These are phyloP conservation scores for Penicillium rolfsii DNA, from an alignment of 2,329 filamentous ascomycete genomes.

Conservation along the genomic window DNA sequence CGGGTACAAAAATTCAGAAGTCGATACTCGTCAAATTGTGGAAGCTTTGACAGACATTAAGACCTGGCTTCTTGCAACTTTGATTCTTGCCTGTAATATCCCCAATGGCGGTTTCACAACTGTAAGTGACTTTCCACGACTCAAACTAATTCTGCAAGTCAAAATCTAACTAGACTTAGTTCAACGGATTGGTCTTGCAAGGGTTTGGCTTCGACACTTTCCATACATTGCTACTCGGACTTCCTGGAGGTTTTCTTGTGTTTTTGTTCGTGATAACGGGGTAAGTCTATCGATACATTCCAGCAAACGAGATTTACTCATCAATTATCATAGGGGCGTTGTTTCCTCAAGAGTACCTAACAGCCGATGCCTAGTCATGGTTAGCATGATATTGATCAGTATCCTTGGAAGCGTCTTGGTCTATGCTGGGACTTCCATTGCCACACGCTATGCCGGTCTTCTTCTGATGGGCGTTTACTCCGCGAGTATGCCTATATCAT, in stretches of 20 bases:
- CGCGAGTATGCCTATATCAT: conserved; percentile 41
- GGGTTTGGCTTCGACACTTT: conserved; percentile 22
- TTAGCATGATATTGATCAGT: conserved; percentile 21
- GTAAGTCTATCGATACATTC: conserved; percentile 7
- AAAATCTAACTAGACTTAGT: background rate
- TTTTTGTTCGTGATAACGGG: conserved; percentile 18
- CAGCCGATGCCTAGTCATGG: conserved; percentile 23
- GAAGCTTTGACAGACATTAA: conserved; percentile 35
- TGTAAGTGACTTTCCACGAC: conserved; percentile 22
- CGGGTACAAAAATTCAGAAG: conserved; percentile 44
- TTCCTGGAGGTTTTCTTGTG: conserved; percentile 21
- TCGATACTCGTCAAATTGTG: conserved; percentile 46
- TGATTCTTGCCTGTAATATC: conserved; percentile 40
- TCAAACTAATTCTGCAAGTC: background rate
- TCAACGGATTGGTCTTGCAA: conserved; percentile 22
- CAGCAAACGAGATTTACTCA: background rate
- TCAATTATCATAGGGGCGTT: background rate
- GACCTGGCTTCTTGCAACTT: conserved; percentile 27
- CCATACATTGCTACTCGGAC: conserved; percentile 20
- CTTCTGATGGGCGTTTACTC: conserved; percentile 43
- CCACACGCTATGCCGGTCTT: conserved; percentile 21
- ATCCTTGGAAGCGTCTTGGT: conserved; percentile 31
- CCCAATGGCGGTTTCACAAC: conserved; percentile 40
- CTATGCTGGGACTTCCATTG: conserved; percentile 25
- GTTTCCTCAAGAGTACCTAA: conserved; percentile 19